Base-by-base conservation (phyloP, 768 basidiomycete genomes). In the Amylocystis lapponica region DNA sequence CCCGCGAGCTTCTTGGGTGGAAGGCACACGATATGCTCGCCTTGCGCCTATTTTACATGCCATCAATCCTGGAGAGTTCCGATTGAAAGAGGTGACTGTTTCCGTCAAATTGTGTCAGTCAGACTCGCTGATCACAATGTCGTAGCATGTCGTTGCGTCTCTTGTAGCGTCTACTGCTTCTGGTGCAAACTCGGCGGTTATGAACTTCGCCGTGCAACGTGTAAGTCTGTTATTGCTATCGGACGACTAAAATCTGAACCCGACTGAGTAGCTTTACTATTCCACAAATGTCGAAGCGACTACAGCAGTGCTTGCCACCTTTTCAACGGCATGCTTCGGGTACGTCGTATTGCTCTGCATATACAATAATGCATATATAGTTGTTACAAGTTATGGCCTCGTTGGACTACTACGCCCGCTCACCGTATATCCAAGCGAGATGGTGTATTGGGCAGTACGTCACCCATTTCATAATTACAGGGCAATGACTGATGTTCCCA, bases 241-340 rank as follows among this genome's bases (percentile, higher is more conserved):
- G n/a, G n/a, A n/a, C n/a, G n/a, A n/a, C n/a, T n/a, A n/a, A n/a
- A n/a, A n/a, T n/a, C n/a, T n/a, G n/a, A n/a, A n/a, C n/a, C n/a
- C 11, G n/a, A 33, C 16, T 30, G 4, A 14, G n/a, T 40, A 79
- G 77, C 68, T 82, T 2, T 82, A 75, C 55, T 83, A 81, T 53
- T 64, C 76, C 46, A 76, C 75, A 3, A 61, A 77, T 26, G 74
- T 81, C 3, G 64, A 67, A 34, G 73, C 76, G 1, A 66, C 71
- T 0, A 78, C 77, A 3, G 78, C 78, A 6, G 63, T 81, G 23
- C 69, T 83, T 8, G 75, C 77, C 0, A 81, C 78, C 0, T 81
- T 81, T 59, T 81, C 78, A 2, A 79, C 79, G 0, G 76, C 75
- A 4, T 77, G 76, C 54, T 81, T 82, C 58, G 78, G 77, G 71